Conservation (phyloP, 495 filamentous ascomycete species). For the Bacidia gigantensis region DNA sequence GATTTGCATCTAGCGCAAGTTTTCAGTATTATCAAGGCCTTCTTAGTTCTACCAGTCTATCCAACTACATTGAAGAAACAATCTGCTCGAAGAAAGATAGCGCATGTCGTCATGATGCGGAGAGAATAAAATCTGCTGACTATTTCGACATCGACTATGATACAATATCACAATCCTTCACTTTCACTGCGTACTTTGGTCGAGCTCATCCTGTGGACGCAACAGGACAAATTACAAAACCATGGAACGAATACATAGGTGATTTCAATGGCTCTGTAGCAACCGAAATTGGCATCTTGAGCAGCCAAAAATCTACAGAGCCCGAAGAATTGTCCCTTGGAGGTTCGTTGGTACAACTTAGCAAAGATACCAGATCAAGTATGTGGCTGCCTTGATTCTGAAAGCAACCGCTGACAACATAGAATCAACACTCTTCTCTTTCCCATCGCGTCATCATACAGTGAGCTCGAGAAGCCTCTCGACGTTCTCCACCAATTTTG, state of each 20-base stretch:
- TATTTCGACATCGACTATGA: constrained; percentile 72
- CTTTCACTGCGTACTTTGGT: constrained; percentile 28
- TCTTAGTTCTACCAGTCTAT: constrained; percentile 39
- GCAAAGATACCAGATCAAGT: constrained; percentile 57
- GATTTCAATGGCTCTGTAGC: constrained; percentile 25
- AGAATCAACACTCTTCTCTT: constrained; percentile 77
- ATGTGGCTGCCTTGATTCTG: constrained; percentile 19
- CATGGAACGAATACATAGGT: constrained; percentile 38
- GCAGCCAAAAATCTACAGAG: constrained; percentile 47
- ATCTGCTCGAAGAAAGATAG: constrained; percentile 35
- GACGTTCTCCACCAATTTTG: constrained; percentile 39
- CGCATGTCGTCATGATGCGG: constrained; percentile 27
- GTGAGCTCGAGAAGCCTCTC: constrained; percentile 30
- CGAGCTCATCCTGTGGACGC: constrained; percentile 8
- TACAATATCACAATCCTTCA: constrained; percentile 51
- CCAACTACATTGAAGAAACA: constrained; percentile 40
- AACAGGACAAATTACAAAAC: constrained; percentile 5
- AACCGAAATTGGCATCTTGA: constrained; percentile 76
- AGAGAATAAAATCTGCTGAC: constrained; percentile 35
- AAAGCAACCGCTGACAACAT: constrained; percentile 3
- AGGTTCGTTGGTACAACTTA: constrained; percentile 67
- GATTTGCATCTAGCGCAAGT: constrained; percentile 50
- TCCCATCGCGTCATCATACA: constrained; percentile 70
- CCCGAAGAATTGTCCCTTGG: constrained; percentile 61
- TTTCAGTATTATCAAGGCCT: constrained; percentile 57